phyloP scores from a whole-genome alignment of 129 eudicot species.

The Escallonia herrerae region DNA sequence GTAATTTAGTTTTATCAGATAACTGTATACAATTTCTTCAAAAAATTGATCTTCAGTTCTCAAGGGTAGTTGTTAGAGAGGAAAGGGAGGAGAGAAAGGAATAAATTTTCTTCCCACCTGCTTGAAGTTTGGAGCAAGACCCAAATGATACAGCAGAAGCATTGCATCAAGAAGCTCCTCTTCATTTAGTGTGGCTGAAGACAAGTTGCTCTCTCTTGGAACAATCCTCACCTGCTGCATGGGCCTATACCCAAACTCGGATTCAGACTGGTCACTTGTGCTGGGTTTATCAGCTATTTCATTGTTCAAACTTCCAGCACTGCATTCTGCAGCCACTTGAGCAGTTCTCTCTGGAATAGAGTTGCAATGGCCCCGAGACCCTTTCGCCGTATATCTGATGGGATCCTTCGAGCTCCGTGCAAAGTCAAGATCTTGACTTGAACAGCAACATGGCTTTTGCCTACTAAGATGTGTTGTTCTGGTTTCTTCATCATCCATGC shows the following conservation, averaged over 20 bases:
- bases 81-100: too few relatives aligned
- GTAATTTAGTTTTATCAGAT: conserved; percentile 13
- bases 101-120: conserved; percentile 40
- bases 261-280: conserved; percentile 90
- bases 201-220: conserved; percentile 46
- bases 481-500: conserved; percentile 69
- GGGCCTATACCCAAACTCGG: conserved; percentile 60
- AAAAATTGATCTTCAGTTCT: not conserved
- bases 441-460: conserved; percentile 91
- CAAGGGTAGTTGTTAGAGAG: too few relatives aligned
- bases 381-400: conserved; percentile 46
- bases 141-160: conserved; percentile 87
- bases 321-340: conserved; percentile 86
- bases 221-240: conserved; percentile 67
- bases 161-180: conserved; percentile 96
- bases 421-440: conserved; percentile 60
- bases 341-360: conserved; percentile 86
- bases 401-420: conserved; percentile 45
- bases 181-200: conserved; percentile 79
- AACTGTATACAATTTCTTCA: not conserved
- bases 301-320: conserved; percentile 69
- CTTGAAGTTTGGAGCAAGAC: conserved; percentile 91
- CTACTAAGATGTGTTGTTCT: conserved; percentile 57
- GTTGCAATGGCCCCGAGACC: conserved; percentile 62
- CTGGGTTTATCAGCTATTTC: conserved; percentile 93